These are phyloP conservation scores for Elaphomyces granulatus DNA, from an alignment of 495 filamentous ascomycete genomes.

Conservation along the genomic window DNA sequence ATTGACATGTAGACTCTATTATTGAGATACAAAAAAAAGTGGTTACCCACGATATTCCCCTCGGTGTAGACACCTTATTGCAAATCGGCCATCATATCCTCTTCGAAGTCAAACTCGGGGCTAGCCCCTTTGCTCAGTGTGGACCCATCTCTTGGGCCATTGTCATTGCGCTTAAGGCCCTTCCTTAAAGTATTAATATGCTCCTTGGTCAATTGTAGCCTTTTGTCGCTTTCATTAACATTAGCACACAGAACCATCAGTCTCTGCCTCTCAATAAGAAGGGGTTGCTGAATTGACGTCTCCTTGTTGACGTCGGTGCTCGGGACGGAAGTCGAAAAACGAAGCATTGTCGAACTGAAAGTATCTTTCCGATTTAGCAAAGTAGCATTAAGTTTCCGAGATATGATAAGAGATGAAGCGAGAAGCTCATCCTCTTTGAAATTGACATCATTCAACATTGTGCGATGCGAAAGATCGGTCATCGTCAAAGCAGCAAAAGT, in stretches of 20 bases:
- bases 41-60: no score
- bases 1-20: no score
- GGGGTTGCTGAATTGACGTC: slow-evolving; percentile 23
- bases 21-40: no score
- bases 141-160: slow-evolving; percentile 15
- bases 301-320: slow-evolving; percentile 23
- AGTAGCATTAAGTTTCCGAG: slow-evolving; percentile 39
- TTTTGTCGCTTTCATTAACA: slow-evolving; percentile 37
- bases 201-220: slow-evolving; percentile 44
- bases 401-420: slow-evolving; percentile 39
- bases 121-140: slow-evolving; percentile 16
- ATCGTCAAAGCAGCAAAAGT: slow-evolving; percentile 36
- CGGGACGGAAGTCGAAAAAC: slow-evolving; percentile 16
- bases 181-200: slow-evolving; percentile 37
- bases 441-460: slow-evolving; percentile 22
- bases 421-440: slow-evolving; percentile 32
- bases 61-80: slow-evolving; percentile 3
- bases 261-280: slow-evolving; percentile 21
- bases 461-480: slow-evolving; percentile 24
- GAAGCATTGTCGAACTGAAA: slow-evolving; percentile 28
- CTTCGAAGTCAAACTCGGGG: slow-evolving; percentile 37
- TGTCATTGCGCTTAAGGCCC: slow-evolving; percentile 27
- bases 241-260: slow-evolving; percentile 26
- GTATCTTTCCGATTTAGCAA: slow-evolving; percentile 32
- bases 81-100: slow-evolving; percentile 53